Evolutionary conservation across 169 alveolate species (phyloP), one percentile per base, ranked within the genome.

Genomic region (Cryptosporidium felis): DNA sequence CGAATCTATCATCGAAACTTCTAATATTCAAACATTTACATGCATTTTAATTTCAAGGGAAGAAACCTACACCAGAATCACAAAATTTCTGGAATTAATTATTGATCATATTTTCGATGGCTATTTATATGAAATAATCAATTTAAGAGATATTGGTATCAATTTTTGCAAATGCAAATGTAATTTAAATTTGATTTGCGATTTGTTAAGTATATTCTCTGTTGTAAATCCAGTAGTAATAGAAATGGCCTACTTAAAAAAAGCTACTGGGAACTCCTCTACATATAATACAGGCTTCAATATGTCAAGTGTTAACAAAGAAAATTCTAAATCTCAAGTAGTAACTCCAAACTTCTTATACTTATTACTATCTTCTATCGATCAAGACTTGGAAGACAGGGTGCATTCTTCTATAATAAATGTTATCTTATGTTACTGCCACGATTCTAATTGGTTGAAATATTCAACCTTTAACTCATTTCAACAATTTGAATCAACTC

Each of bases 401-500:
- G 10, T 65, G 30, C 62, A 46, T n/a, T 38, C 81, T 5, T 65
- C 46, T 10, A 9, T 65, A 2, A 65, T 65, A 0, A 65, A 47
- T 44, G 34, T 44, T 49, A 16, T 44, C 18, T 30, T 65, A 10
- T 45, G 62, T 16, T 65, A 45, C 49, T 65, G 81, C 32, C 26
- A 34, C 6, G 34, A 28, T 14, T 46, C 62, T 3, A 62, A 49
- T 14, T 65, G 62, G 61, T 14, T 46, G 21, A 65, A 45, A 32
- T 34, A 60, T 5, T 45, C 59, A 0, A 36, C 81, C n/a, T 65
- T 65, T 46, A 49, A 21, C 16, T 46, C 81, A 6, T 65, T 65
- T 65, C 81, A 65, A 32, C 40, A 26, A 28, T 65, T 65, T 16
- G 81, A 65, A 65, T 23, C 45, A n/a, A 44, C 30, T 12, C n/a